A percentile compares a stretch with the other conserved stretches of the same genome.
These are phyloP conservation scores for Backusella circina DNA, from an alignment of 192 early-diverging fungal species.

Conservation along the genomic window DNA sequence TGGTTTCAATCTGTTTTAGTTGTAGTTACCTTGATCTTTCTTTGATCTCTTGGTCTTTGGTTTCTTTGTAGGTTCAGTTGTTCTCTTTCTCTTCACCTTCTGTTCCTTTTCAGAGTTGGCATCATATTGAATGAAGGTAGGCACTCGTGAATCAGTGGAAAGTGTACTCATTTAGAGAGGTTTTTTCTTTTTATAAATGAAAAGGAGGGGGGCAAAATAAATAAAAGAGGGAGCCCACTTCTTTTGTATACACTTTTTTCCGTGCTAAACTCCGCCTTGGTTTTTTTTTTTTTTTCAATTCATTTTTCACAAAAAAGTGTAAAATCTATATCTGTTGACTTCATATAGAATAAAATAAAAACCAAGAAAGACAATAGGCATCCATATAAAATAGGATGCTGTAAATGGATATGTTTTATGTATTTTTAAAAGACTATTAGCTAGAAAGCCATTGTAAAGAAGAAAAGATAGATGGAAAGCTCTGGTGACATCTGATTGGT, in stretches of 20 bases:
- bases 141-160: neutral
- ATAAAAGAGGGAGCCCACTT: too few species aligned
- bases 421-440: too few species aligned
- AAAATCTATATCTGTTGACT: too few species aligned
- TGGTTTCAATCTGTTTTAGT: neutral
- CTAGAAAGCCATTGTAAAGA: too few species aligned
- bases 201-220: neutral
- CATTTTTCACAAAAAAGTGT: too few species aligned
- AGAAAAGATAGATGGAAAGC: neutral
- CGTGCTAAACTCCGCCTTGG: too few species aligned
- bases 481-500: neutral
- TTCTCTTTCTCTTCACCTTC: neutral
- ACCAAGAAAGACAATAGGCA: too few species aligned
- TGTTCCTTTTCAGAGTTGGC: neutral
- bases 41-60: neutral
- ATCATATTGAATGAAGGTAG: neutral
- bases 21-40: neutral
- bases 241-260: too few species aligned
- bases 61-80: neutral
- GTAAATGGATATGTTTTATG: too few species aligned
- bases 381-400: too few species aligned
- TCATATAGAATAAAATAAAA: too few species aligned
- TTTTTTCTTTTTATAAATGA: neutral
- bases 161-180: neutral
- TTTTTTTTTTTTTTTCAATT: too few species aligned